Evolutionary conservation across 1,284 basidiomycete species (phyloP).

Genomic region (Albatrellus sp.): DNA sequence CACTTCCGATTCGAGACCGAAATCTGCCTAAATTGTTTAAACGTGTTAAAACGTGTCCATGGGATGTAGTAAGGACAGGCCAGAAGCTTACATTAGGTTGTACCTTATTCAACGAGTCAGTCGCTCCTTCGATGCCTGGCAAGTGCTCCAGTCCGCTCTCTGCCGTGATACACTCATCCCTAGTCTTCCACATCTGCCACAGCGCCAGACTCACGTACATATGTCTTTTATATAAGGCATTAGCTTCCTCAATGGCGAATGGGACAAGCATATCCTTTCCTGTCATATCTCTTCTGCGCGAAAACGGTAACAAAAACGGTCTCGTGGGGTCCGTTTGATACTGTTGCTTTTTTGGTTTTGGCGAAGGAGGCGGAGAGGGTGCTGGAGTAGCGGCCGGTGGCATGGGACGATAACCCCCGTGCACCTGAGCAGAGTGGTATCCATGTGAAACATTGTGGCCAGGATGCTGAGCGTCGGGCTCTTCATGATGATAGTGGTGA

Average conservation of each 20-base stretch:
- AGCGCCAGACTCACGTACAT: constrained; percentile 85
- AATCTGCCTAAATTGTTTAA: constrained; percentile 32
- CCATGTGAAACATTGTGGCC: constrained; percentile 21
- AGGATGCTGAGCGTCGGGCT: constrained; percentile 35
- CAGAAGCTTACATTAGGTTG: constrained; percentile 18
- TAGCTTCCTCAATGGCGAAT: constrained; percentile 92
- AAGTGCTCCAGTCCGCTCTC: constrained; percentile 85
- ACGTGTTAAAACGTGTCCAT: no score
- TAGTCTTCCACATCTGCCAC: constrained; percentile 89
- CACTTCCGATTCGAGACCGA: constrained; percentile 23
- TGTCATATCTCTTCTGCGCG: constrained; percentile 29
- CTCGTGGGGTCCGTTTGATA: constrained; percentile 95
- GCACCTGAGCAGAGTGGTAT: constrained; percentile 21
- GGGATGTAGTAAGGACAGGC: background rate
- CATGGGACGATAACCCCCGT: constrained; percentile 33
- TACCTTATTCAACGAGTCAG: constrained; percentile 17
- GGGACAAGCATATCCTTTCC: constrained; percentile 67
- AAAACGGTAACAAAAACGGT: constrained; percentile 95
- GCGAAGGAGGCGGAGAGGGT: constrained; percentile 79
- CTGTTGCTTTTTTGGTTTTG: constrained; percentile 95
- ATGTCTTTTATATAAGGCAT: constrained; percentile 80
- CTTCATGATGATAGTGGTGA: constrained; percentile 83
- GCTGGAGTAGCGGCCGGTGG: constrained; percentile 76
- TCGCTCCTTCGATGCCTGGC: constrained; percentile 44
- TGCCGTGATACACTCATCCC: constrained; percentile 89